A percentile compares a stretch with the other conserved stretches of the same genome.
phyloP scores from a whole-genome alignment of 2,329 filamentous ascomycete species.

The Neopestalotiopsis clavispora region DNA sequence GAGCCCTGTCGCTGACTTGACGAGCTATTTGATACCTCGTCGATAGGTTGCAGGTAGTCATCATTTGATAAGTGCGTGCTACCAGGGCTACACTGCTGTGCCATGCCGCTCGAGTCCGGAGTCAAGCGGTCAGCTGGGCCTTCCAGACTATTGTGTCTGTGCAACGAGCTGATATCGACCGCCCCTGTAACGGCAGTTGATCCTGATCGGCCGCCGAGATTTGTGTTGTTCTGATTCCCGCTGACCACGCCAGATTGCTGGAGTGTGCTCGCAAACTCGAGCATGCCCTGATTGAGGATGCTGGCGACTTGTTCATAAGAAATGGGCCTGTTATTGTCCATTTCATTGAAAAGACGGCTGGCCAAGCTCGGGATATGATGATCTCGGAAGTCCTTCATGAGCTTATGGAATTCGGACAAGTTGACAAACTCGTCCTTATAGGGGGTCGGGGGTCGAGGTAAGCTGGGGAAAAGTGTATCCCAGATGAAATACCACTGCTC shows the following conservation, averaged over 20 bases:
- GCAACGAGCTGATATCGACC: not conserved
- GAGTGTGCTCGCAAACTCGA: not conserved
- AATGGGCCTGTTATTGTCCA: not conserved
- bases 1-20: conserved; percentile 3
- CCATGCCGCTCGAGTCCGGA: not conserved
- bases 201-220: not conserved
- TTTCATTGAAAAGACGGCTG: not conserved
- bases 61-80: conserved; percentile 4
- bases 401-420: conserved; percentile 1
- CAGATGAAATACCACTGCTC: conserved; percentile 13
- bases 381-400: not conserved
- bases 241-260: not conserved
- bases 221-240: not conserved
- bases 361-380: not conserved
- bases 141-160: not conserved
- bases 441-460: not conserved
- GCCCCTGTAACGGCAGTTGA: not conserved
- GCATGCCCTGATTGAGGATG: not conserved
- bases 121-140: not conserved
- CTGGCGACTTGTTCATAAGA: not conserved
- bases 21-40: conserved; percentile 7
- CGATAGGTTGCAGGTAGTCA: not conserved
- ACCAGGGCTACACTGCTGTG: not conserved
- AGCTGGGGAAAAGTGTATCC: conserved; percentile 2
- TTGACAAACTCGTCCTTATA: conserved; percentile 12